These are phyloP conservation scores for Boletus subparvulus DNA, from an alignment of 768 basidiomycete species.

Conservation along the genomic window DNA sequence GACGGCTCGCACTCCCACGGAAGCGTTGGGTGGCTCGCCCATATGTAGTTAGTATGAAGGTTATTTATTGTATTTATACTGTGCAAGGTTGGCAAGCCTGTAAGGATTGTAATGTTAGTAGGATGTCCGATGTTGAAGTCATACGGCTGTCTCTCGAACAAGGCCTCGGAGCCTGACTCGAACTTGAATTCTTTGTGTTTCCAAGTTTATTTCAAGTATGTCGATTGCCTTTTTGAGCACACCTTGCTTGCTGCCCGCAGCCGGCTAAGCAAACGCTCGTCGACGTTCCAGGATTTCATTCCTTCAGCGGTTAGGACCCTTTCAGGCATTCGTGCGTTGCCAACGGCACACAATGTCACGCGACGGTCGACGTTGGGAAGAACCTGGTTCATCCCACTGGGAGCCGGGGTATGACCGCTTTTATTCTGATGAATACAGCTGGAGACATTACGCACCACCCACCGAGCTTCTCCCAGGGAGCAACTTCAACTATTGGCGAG, in stretches of 20 bases:
- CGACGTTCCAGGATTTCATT: slow-evolving; percentile 16
- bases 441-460: slow-evolving; percentile 11
- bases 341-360: slow-evolving; percentile 17
- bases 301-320: slow-evolving; percentile 3
- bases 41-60: neutral
- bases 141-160: no score
- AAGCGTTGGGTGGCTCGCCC: neutral
- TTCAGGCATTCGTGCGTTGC: slow-evolving; percentile 7
- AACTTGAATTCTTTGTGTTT: no score
- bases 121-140: no score
- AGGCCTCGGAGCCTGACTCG: no score
- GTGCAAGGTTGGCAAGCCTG: slow-evolving; percentile 4
- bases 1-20: neutral
- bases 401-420: neutral
- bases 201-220: no score
- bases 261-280: neutral
- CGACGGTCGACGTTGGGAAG: slow-evolving; percentile 13
- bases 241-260: neutral
- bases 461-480: neutral
- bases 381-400: slow-evolving; percentile 5
- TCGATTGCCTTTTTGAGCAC: neutral
- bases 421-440: slow-evolving; percentile 8
- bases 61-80: neutral
- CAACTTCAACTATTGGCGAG: slow-evolving; percentile 27
- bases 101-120: neutral